phyloP scores from a whole-genome alignment of 768 basidiomycete genomes.

The Kwoniella sp. region DNA sequence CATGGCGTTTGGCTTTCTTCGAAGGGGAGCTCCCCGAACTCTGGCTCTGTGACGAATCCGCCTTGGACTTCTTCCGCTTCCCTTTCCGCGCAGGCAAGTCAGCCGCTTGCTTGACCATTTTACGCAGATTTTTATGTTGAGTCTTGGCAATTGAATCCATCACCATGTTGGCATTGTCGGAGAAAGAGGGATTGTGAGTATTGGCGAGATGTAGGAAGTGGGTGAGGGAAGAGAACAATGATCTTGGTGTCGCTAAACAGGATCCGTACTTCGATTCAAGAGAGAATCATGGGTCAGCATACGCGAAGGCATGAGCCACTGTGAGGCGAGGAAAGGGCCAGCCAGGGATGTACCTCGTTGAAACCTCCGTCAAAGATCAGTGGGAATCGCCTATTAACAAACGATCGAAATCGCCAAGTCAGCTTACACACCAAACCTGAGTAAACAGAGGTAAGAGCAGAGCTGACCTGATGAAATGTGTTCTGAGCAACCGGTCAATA shows the following conservation, averaged over 20 bases:
- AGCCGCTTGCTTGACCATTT: background rate
- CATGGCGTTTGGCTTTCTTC: no score
- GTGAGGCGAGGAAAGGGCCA: background rate
- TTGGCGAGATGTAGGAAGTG: constrained; percentile 24
- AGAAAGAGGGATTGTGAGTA: constrained; percentile 7
- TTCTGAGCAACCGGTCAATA: constrained; percentile 20
- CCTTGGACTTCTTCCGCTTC: background rate
- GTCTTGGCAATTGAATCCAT: background rate
- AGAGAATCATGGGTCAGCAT: background rate
- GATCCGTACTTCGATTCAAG: constrained; percentile 5
- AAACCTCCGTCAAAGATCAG: constrained; percentile 39
- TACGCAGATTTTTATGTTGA: constrained; percentile 8
- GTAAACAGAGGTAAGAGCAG: no score
- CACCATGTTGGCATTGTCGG: background rate
- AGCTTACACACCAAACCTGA: no score
- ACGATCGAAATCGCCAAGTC: no score
- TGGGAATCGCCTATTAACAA: constrained; percentile 37
- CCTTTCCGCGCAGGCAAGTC: constrained; percentile 7
- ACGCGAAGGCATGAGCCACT: background rate
- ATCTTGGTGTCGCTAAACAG: background rate
- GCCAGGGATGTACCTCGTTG: constrained; percentile 12
- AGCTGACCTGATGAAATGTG: constrained; percentile 17
- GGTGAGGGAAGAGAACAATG: constrained; percentile 20
- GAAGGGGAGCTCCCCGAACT: no score
- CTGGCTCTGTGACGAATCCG: no score